phyloP scores from a whole-genome alignment of 2,329 filamentous ascomycete genomes.

The Talaromyces sp. region DNA sequence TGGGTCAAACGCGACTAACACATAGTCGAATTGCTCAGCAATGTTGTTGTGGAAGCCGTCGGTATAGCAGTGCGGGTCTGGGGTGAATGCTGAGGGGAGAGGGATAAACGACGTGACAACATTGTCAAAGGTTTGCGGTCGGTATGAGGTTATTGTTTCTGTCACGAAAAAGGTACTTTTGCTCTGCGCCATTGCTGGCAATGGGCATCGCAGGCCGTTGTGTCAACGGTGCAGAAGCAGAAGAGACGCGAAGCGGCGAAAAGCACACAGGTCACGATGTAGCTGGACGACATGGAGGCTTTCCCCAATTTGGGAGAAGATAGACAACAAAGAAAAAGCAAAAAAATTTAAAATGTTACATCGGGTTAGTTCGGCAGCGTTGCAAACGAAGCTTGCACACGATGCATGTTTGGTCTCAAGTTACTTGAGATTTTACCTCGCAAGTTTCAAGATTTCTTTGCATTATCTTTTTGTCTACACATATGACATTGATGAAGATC shows the following conservation, averaged over 20 bases:
- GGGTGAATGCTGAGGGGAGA: background rate
- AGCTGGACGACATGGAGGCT: background rate
- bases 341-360: background rate
- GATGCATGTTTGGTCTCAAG: background rate
- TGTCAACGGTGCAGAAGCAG: background rate
- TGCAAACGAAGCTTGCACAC: background rate
- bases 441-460: background rate
- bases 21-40: background rate
- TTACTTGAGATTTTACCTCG: background rate
- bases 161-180: background rate
- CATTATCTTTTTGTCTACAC: background rate
- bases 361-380: background rate
- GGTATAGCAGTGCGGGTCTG: background rate
- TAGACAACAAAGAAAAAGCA: background rate
- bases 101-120: background rate
- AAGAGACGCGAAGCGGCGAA: background rate
- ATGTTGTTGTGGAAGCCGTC: background rate
- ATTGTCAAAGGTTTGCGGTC: background rate
- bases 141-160: background rate
- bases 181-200: background rate
- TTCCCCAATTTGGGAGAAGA: background rate
- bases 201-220: background rate
- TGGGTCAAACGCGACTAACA: background rate
- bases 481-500: too few relatives aligned
- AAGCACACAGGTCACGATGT: background rate